Percentiles rank a stretch among this genome's conserved stretches.
phyloP scores from a whole-genome alignment of 352 stramenopile species.

The Albugo candida region DNA sequence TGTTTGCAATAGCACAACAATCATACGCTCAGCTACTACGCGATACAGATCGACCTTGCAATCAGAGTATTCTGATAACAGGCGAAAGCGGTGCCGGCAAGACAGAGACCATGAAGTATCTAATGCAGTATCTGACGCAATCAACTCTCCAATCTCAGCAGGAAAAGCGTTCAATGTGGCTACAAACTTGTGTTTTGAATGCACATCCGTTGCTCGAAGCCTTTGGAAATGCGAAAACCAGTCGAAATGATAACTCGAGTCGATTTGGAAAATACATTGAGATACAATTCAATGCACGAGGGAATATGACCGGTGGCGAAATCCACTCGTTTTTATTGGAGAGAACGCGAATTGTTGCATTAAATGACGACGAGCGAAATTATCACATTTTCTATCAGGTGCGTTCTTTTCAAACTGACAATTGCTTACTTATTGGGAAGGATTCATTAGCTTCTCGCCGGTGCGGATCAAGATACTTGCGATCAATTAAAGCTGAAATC shows the following conservation, averaged over 20 bases:
- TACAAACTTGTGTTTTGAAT: slow-evolving; percentile 31
- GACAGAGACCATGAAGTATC: slow-evolving; percentile 91
- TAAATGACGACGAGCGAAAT: slow-evolving; percentile 89
- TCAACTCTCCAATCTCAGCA: slow-evolving; percentile 31
- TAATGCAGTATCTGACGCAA: slow-evolving; percentile 88
- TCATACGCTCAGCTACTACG: slow-evolving; percentile 70
- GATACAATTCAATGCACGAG: slow-evolving; percentile 82
- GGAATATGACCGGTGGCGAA: slow-evolving; percentile 52
- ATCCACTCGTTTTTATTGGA: slow-evolving; percentile 75
- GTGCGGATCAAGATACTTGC: background rate
- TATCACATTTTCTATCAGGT: slow-evolving; percentile 99
- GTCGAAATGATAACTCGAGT: slow-evolving; percentile 91
- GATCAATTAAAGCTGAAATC: background rate
- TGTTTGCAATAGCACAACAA: slow-evolving; percentile 57
- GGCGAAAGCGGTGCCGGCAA: slow-evolving; percentile 86
- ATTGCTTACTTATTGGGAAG: too few relatives aligned
- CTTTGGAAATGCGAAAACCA: slow-evolving; percentile 94
- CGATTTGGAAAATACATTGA: slow-evolving; percentile 94
- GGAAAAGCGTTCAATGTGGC: slow-evolving; percentile 13
- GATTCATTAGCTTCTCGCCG: slow-evolving; percentile 8
- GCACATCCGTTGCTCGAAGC: slow-evolving; percentile 80
- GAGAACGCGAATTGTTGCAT: slow-evolving; percentile 76
- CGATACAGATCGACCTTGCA: slow-evolving; percentile 18
- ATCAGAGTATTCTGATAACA: slow-evolving; percentile 64
- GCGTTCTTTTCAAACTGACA: slow-evolving; percentile 11